Percentiles rank a stretch among this genome's conserved stretches.
Evolutionary conservation across 495 filamentous ascomycete genomes (phyloP).

Genomic region (Aspergillus kassunensis): DNA sequence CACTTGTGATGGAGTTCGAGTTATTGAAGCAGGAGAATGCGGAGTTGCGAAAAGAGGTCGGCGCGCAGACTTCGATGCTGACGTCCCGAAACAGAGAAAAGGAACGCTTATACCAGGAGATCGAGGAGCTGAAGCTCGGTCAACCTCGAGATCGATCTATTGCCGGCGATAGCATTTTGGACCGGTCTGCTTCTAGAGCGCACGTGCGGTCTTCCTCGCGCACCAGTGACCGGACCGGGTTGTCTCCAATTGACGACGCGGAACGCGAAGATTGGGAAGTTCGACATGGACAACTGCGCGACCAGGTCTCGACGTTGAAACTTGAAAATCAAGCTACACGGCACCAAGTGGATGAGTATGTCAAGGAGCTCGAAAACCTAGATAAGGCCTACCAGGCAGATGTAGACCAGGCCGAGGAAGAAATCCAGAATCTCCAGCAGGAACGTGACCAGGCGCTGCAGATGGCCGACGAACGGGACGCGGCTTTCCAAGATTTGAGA

Average conservation of each 20-base stretch:
- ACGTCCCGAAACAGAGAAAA: slow-evolving; percentile 94
- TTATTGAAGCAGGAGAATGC: slow-evolving; percentile 89
- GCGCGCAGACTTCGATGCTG: slow-evolving; percentile 95
- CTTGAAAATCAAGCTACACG: slow-evolving; percentile 80
- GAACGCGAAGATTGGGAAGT: slow-evolving; percentile 86
- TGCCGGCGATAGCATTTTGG: slow-evolving; percentile 85
- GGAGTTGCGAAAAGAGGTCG: slow-evolving; percentile 84
- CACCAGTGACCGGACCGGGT: slow-evolving; percentile 63
- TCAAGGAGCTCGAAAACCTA: slow-evolving; percentile 61
- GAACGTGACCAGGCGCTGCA: slow-evolving; percentile 84
- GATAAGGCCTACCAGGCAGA: slow-evolving; percentile 70
- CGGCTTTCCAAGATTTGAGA: slow-evolving; percentile 71
- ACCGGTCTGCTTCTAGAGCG: slow-evolving; percentile 84
- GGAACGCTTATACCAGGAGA: slow-evolving; percentile 91
- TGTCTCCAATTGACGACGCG: slow-evolving; percentile 67
- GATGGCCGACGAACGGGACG: slow-evolving; percentile 73
- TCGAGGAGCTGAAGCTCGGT: slow-evolving; percentile 89
- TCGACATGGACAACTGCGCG: slow-evolving; percentile 75
- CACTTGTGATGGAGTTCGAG: slow-evolving; percentile 67
- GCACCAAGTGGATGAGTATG: slow-evolving; percentile 63
- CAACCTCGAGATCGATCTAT: slow-evolving; percentile 68
- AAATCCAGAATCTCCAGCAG: slow-evolving; percentile 73
- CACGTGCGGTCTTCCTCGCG: slow-evolving; percentile 69
- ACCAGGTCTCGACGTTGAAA: slow-evolving; percentile 78
- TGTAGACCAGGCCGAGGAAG: slow-evolving; percentile 68